Conservation (phyloP, 1,284 basidiomycete genomes). For the Bjerkandera adusta region DNA sequence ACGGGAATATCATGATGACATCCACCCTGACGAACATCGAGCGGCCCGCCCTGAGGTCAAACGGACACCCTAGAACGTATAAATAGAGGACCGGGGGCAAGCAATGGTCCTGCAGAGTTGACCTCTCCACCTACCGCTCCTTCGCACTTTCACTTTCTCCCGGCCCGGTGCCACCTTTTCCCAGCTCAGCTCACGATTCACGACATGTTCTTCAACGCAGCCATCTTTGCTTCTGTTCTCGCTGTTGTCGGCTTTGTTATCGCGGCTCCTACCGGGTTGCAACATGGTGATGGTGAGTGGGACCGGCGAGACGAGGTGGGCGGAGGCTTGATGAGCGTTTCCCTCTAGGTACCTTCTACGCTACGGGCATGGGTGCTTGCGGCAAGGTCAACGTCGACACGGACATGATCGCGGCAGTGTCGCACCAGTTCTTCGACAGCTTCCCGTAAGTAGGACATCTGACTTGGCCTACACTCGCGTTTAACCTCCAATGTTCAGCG, state of each 20-base stretch:
- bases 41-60: not conserved
- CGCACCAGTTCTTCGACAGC: slow-evolving; percentile 25
- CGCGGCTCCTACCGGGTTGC: slow-evolving; percentile 3
- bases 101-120: slow-evolving; percentile 8
- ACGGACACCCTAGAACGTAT: not conserved
- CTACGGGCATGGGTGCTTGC: slow-evolving; percentile 1
- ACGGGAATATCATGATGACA: no score
- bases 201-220: slow-evolving; percentile 10
- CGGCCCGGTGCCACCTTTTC: slow-evolving; percentile 9
- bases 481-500: slow-evolving; percentile 5
- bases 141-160: slow-evolving; percentile 2
- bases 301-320: no score
- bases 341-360: slow-evolving; percentile 1
- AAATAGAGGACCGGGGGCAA: not conserved
- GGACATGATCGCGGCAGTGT: slow-evolving; percentile 31
- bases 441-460: slow-evolving; percentile 10
- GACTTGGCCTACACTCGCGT: not conserved
- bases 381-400: slow-evolving; percentile 17
- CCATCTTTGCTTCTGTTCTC: slow-evolving; percentile 2
- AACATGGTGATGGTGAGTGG: slow-evolving; percentile 5
- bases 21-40: no score
- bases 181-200: not conserved
- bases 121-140: slow-evolving; percentile 10
- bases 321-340: no score
- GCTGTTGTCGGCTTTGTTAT: slow-evolving; percentile 2